Evolutionary conservation across 2,329 filamentous ascomycete genomes (phyloP).

Genomic region (Lasiodiplodia citricola): DNA sequence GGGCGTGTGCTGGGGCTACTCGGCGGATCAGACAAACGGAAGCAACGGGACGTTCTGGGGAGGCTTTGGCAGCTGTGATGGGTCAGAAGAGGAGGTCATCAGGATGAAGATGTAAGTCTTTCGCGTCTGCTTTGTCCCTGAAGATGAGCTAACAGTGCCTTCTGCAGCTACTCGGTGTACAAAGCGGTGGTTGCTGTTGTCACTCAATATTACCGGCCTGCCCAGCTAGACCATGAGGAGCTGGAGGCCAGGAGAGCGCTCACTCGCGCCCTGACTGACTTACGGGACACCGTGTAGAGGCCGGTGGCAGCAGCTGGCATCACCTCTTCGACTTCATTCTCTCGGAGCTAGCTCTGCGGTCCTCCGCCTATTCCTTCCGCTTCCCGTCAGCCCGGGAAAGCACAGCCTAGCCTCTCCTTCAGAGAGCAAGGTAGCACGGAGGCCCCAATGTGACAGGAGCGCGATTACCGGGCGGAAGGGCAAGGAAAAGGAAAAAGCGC

Average conservation of each 20-base stretch:
- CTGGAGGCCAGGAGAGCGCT: conserved; percentile 50
- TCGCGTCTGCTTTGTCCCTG: neutral
- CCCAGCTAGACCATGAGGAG: conserved; percentile 46
- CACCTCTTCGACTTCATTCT: neutral
- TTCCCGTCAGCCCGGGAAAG: neutral
- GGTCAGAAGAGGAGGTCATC: conserved; percentile 38
- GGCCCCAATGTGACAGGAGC: neutral
- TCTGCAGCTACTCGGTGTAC: conserved; percentile 51
- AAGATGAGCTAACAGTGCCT: neutral
- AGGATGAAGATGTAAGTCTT: conserved; percentile 50
- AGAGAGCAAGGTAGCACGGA: too few species aligned
- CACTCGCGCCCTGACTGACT: conserved; percentile 45
- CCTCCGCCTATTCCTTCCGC: neutral
- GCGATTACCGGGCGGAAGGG: neutral
- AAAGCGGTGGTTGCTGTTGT: conserved; percentile 50
- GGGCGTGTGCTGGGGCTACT: conserved; percentile 49
- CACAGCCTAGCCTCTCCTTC: neutral
- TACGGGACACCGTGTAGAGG: conserved; percentile 28
- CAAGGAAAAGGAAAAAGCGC: conserved; percentile 7
- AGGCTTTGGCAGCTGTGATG: conserved; percentile 47
- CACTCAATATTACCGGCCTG: conserved; percentile 51
- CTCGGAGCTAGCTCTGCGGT: neutral
- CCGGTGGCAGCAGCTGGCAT: neutral
- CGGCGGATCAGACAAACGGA: conserved; percentile 34
- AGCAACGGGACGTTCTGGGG: conserved; percentile 45